Conservation (phyloP, 2,329 filamentous ascomycete genomes). For the Berkeleyomyces basicola region DNA sequence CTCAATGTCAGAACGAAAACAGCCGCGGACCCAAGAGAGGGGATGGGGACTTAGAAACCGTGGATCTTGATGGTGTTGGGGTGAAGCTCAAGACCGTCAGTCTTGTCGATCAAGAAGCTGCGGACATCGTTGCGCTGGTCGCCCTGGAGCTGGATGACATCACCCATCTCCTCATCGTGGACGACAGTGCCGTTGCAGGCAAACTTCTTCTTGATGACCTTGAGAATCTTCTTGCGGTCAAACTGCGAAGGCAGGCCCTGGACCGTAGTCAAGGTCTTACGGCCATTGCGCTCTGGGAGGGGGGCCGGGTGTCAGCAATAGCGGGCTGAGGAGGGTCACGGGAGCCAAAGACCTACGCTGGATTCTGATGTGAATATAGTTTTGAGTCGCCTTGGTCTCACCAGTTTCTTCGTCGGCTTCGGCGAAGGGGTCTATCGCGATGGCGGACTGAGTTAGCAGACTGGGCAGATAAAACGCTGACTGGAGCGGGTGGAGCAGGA, state of each 20-base stretch:
- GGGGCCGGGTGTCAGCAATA: not conserved
- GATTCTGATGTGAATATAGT: conserved; percentile 99
- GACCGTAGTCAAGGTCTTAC: conserved; percentile 99
- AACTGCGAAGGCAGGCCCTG: conserved; percentile 98
- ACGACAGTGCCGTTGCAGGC: conserved; percentile 99
- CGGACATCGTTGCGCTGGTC: conserved; percentile 98
- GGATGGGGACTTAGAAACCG: conserved; percentile 28
- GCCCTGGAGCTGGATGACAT: conserved; percentile 98
- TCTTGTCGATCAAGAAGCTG: conserved; percentile 93
- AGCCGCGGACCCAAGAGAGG: conserved; percentile 4
- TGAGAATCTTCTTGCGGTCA: conserved; percentile 98
- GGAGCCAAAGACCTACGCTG: conserved; percentile 54
- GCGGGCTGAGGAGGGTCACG: conserved; percentile 9
- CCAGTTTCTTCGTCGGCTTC: conserved; percentile 99
- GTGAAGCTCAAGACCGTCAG: conserved; percentile 84
- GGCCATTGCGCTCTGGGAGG: conserved; percentile 88
- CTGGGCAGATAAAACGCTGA: not conserved
- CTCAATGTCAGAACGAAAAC: conserved; percentile 9
- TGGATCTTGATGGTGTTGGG: conserved; percentile 90
- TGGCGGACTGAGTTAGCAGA: conserved; percentile 18
- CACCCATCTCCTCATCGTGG: conserved; percentile 87
- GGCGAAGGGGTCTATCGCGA: conserved; percentile 86
- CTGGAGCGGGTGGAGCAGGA: not conserved
- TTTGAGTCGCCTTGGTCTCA: conserved; percentile 87
- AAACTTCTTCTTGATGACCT: conserved; percentile 99